These are phyloP conservation scores for Ensete glaucum DNA, from an alignment of 176 grass and related monocot genomes.

Conservation along the genomic window DNA sequence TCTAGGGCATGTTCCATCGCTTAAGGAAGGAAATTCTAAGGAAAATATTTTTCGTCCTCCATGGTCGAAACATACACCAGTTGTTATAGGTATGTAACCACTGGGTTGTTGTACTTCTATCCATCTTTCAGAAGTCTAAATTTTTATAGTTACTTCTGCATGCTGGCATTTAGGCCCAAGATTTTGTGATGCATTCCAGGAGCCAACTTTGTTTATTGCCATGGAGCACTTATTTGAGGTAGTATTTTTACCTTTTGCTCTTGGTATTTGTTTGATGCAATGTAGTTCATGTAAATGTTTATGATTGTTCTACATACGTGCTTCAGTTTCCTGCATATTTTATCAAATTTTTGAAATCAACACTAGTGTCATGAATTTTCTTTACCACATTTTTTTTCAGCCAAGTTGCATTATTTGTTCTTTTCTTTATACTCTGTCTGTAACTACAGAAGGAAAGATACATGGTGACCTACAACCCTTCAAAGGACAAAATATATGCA, in stretches of 20 bases:
- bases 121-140: background rate
- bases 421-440: background rate
- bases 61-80: conserved; percentile 70
- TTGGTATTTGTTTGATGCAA: background rate
- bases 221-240: conserved; percentile 80
- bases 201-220: conserved; percentile 79
- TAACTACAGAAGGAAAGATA: conserved; percentile 76
- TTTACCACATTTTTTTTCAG: background rate
- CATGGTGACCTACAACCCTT: conserved; percentile 85
- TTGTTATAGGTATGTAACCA: conserved; percentile 52
- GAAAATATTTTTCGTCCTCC: conserved; percentile 95
- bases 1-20: conserved; percentile 69
- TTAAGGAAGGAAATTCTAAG: conserved; percentile 91
- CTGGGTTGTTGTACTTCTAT: background rate
- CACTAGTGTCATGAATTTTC: background rate
- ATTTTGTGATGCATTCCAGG: conserved; percentile 95
- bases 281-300: background rate
- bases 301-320: background rate
- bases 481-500: conserved; percentile 98
- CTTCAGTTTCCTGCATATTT: background rate
- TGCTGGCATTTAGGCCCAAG: conserved; percentile 43
- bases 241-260: background rate
- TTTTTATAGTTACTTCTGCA: too few species aligned
- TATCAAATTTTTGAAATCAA: background rate
- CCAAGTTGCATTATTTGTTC: conserved; percentile 4